phyloP scores from a whole-genome alignment of 176 grass and related monocot species.

The Phoenix dactylifera region DNA sequence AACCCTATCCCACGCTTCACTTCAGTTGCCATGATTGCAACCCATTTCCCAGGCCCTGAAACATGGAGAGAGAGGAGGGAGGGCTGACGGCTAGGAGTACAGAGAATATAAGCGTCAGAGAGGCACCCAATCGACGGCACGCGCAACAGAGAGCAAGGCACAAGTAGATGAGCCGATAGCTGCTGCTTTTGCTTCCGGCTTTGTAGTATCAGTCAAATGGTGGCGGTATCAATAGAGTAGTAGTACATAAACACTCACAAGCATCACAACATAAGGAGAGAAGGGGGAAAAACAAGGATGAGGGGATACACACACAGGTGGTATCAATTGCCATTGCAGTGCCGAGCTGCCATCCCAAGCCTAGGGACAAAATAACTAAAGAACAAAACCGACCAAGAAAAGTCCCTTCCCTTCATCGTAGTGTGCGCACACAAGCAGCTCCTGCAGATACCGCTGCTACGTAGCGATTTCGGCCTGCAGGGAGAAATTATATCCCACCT shows the following conservation, averaged over 20 bases:
- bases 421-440: background rate
- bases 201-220: too few relatives aligned
- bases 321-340: too few relatives aligned
- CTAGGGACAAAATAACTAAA: too few relatives aligned
- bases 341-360: too few relatives aligned
- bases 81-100: too few relatives aligned
- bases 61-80: background rate
- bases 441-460: background rate
- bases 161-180: background rate
- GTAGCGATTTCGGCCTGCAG: conserved; percentile 45
- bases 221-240: too few relatives aligned
- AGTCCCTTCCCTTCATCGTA: too few relatives aligned
- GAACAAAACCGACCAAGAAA: too few relatives aligned
- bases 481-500: conserved; percentile 48
- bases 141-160: background rate
- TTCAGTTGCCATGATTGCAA: conserved; percentile 20
- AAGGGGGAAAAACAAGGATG: too few relatives aligned
- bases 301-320: too few relatives aligned
- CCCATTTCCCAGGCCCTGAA: background rate
- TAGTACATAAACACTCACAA: too few relatives aligned
- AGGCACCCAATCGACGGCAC: background rate
- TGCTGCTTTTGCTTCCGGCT: background rate
- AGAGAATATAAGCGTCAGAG: background rate
- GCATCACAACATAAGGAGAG: too few relatives aligned
- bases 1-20: background rate